Conservation (phyloP, 208 protist species). For the Acanthamoeba comandoni region DNA sequence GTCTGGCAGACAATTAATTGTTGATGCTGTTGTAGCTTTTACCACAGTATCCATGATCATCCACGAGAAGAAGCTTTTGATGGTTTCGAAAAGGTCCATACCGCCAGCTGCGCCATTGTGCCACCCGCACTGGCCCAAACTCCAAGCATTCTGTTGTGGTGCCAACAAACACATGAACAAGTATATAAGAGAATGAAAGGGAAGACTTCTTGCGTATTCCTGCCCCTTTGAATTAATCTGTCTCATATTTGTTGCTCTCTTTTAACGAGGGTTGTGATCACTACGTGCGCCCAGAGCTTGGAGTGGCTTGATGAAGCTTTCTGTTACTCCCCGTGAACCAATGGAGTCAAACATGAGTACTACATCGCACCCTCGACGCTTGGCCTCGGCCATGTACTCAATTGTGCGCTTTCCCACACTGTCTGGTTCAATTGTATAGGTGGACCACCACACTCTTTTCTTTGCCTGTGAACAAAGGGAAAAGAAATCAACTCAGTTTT, state of each 20-base stretch:
- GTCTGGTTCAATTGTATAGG: slow-evolving; percentile 75
- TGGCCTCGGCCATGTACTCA: slow-evolving; percentile 75
- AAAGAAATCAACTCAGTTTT: not conserved
- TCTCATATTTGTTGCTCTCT: not conserved
- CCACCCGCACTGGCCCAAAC: slow-evolving; percentile 40
- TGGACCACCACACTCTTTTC: slow-evolving; percentile 60
- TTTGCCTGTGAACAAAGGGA: slow-evolving; percentile 9
- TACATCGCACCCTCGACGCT: slow-evolving; percentile 76
- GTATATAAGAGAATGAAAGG: not conserved
- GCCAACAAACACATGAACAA: not conserved
- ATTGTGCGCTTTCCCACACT: slow-evolving; percentile 75
- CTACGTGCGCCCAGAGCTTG: not conserved
- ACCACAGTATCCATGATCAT: slow-evolving; percentile 81
- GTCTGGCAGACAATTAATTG: not conserved
- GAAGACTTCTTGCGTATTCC: not conserved
- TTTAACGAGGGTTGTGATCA: not conserved
- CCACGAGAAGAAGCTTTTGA: slow-evolving; percentile 80
- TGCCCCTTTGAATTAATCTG: not conserved
- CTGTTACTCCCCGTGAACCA: slow-evolving; percentile 59
- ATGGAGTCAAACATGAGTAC: slow-evolving; percentile 81
- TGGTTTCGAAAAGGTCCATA: slow-evolving; percentile 77
- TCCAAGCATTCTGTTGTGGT: slow-evolving; percentile 16
- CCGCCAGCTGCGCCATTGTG: slow-evolving; percentile 40
- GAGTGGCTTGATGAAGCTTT: slow-evolving; percentile 33
- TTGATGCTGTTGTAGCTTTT: slow-evolving; percentile 25